Conservation (phyloP, 1,284 basidiomycete species). For the Entoloma clypeatum region DNA sequence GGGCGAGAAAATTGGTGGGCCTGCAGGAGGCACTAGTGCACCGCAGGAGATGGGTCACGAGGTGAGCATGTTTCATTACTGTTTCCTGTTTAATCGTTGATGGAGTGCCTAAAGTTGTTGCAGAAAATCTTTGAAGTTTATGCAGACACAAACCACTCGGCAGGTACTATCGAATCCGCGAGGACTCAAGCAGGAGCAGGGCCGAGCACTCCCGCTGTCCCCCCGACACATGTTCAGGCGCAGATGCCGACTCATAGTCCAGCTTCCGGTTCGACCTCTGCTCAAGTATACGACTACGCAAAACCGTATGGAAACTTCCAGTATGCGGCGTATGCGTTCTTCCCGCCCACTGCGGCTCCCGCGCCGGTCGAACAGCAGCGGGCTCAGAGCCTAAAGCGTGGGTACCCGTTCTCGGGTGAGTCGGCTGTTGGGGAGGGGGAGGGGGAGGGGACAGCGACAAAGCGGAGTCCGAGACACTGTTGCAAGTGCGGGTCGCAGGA, state of each 20-base stretch:
- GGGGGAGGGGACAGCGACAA: conserved; percentile 16
- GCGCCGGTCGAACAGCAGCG: not conserved
- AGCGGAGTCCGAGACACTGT: conserved; percentile 47
- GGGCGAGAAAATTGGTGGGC: not conserved
- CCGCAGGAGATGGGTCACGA: too few relatives aligned
- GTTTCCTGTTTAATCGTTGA: too few relatives aligned
- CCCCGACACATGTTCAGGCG: too few relatives aligned
- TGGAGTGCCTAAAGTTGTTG: too few relatives aligned
- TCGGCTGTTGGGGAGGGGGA: conserved; percentile 5
- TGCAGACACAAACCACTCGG: too few relatives aligned
- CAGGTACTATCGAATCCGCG: too few relatives aligned
- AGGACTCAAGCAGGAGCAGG: too few relatives aligned
- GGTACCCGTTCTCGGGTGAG: conserved; percentile 18
- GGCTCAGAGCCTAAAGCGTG: conserved; percentile 14
- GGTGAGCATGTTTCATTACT: too few relatives aligned
- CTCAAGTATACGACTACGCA: conserved; percentile 14
- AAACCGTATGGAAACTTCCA: conserved; percentile 13
- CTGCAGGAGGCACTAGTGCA: not conserved
- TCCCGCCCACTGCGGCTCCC: conserved; percentile 8
- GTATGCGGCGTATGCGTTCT: conserved; percentile 17
- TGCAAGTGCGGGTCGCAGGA: conserved; percentile 73
- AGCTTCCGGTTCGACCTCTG: too few relatives aligned
- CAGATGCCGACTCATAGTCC: too few relatives aligned
- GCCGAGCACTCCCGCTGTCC: too few relatives aligned
- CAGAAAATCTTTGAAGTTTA: too few relatives aligned